Percentiles rank a stretch among this genome's conserved stretches.
phyloP scores from a whole-genome alignment of 2,329 filamentous ascomycete species.

The Alternaria gansuensis region DNA sequence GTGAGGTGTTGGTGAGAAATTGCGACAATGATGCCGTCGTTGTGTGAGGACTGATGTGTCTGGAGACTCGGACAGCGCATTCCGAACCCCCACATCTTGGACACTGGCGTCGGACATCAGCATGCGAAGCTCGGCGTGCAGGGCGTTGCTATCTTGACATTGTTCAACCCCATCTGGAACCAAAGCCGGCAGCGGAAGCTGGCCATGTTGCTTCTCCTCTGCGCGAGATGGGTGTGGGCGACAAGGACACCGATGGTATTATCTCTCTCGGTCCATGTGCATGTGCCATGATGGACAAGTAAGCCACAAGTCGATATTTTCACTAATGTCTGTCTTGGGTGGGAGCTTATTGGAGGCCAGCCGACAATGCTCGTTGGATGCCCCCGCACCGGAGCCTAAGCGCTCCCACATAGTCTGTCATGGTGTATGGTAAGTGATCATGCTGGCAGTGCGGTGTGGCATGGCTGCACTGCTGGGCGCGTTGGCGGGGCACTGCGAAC shows the following conservation, averaged over 20 bases:
- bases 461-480: constrained; percentile 35
- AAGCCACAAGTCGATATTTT: constrained; percentile 26
- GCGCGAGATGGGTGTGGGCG: not conserved
- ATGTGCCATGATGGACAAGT: constrained; percentile 24
- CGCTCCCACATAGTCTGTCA: constrained; percentile 7
- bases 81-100: constrained; percentile 17
- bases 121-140: constrained; percentile 5
- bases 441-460: constrained; percentile 30
- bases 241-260: constrained; percentile 3
- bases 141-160: constrained; percentile 14
- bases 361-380: constrained; percentile 10
- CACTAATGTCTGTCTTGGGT: constrained; percentile 8
- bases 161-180: constrained; percentile 38
- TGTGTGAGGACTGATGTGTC: constrained; percentile 8
- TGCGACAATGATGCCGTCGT: not conserved
- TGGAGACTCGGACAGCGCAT: constrained; percentile 20
- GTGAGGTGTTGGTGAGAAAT: not conserved
- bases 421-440: constrained; percentile 13
- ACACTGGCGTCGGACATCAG: constrained; percentile 3
- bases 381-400: constrained; percentile 27
- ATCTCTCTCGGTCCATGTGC: constrained; percentile 12
- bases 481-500: constrained; percentile 30
- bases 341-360: constrained; percentile 21
- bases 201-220: constrained; percentile 7
- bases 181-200: constrained; percentile 32